Base-by-base conservation (phyloP, 169 alveolate genomes). In the Plasmodium blacklocki region DNA sequence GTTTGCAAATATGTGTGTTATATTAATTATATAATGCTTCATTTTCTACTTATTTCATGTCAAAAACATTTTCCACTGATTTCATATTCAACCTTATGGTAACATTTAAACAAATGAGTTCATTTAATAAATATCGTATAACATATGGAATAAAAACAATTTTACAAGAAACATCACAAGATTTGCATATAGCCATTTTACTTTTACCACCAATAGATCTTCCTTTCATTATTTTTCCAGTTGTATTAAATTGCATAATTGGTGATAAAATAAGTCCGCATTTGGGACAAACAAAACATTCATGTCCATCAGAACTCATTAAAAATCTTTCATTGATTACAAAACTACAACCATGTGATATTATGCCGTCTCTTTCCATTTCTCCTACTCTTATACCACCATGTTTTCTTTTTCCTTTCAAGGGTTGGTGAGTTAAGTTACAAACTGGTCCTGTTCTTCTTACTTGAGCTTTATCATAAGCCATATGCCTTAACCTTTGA, bases 361-460 rank as follows among this genome's bases (percentile, higher is more conserved):
- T 96, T 32, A 99, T 91, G 5, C 99, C 98, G 93, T 99, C 99
- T 74, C 99, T 97, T 93, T 99, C 99, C 99, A 99, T 99, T 95
- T 99, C 99, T 32, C 99, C 99, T 72, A 98, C 92, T 88, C 99
- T 97, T 43, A 98, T 98, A 56, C 99, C 99, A 39, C 99, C 99
- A 73, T 97, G 99, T 90, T 96, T 96, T 94, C 98, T 98, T 85
- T 99, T 96, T 2, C 99, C 99, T 93, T 99, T 98, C 23, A 98
- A 98, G 26, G 99, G 99, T 94, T 99, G 99, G 71, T 98, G 96
- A 63, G 99, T 98, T 32, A 98, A 92, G 15, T 98, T 97, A 92
- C 99, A 99, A 62, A 97, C 96, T 6, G 99, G 99, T 4, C 99
- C 99, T 6, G 99, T 96, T 0, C 99, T 95, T 56, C 99, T 97